A percentile compares a stretch with the other conserved stretches of the same genome.
Conservation (phyloP, 208 protist genomes). For the Porcisia deanei region DNA sequence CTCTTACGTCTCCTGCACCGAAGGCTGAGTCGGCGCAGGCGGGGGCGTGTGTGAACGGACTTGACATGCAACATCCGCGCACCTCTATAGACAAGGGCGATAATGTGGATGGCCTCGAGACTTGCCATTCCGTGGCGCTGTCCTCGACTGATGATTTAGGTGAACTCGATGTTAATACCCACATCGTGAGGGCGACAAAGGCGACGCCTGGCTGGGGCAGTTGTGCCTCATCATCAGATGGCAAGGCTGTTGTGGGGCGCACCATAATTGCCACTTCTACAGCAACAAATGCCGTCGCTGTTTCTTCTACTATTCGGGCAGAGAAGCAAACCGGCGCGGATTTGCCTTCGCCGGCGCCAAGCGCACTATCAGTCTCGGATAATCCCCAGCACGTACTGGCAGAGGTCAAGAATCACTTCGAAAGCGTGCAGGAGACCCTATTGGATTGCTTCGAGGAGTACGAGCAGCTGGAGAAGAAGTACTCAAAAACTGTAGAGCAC, state of each 20-base stretch:
- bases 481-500: slow-evolving; percentile 31
- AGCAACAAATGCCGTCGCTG: background rate
- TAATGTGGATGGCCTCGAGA: background rate
- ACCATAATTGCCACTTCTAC: background rate
- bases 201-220: background rate
- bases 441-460: slow-evolving; percentile 35
- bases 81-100: background rate
- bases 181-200: background rate
- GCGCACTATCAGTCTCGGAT: background rate
- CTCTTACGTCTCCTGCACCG: background rate
- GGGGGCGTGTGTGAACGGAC: slow-evolving; percentile 3
- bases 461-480: slow-evolving; percentile 33
- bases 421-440: slow-evolving; percentile 22
- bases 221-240: background rate
- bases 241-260: background rate
- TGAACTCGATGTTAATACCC: background rate
- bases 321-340: background rate
- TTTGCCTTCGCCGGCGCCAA: background rate
- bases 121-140: background rate
- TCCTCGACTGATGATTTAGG: background rate
- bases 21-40: slow-evolving; percentile 11
- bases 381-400: slow-evolving; percentile 9
- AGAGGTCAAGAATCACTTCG: slow-evolving; percentile 31
- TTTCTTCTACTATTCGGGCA: background rate
- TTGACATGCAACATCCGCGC: slow-evolving; percentile 5